Conservation (phyloP, 768 basidiomycete genomes). For the Mycena venus region DNA sequence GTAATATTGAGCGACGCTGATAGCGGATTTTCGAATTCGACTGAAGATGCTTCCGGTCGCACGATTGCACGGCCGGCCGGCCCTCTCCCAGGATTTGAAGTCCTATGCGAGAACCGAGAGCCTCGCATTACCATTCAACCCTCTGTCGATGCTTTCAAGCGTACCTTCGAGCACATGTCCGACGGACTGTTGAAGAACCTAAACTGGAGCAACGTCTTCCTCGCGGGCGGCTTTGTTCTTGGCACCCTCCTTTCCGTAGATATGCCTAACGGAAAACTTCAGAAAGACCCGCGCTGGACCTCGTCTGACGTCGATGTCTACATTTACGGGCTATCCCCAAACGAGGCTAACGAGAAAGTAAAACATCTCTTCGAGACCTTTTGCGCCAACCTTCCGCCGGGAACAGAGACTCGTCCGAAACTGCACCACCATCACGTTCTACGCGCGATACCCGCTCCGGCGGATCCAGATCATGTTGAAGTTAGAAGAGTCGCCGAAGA, state of each 20-base stretch:
- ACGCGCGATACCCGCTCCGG: conserved; percentile 20
- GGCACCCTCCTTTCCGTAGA: conserved; percentile 17
- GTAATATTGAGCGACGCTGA: conserved; percentile 6
- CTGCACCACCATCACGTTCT: conserved; percentile 21
- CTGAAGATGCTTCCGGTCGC: background rate
- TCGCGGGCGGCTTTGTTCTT: conserved; percentile 20
- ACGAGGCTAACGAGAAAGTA: conserved; percentile 10
- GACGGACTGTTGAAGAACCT: conserved; percentile 16
- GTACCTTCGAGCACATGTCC: conserved; percentile 18
- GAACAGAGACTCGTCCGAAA: conserved; percentile 8
- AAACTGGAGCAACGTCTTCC: conserved; percentile 17
- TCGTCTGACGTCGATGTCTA: conserved; percentile 26
- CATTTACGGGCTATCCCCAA: conserved; percentile 9
- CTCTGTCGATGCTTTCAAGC: conserved; percentile 5
- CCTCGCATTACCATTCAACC: conserved; percentile 14
- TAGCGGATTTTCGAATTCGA: background rate
- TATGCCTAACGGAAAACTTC: background rate
- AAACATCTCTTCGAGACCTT: conserved; percentile 9
- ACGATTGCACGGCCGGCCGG: background rate
- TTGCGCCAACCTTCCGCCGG: conserved; percentile 13
- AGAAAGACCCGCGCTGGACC: background rate
- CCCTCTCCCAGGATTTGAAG: background rate
- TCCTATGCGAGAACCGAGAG: background rate
- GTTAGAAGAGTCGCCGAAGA: conserved; percentile 7
- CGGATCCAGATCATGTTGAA: conserved; percentile 27